A percentile compares a stretch with the other conserved stretches of the same genome.
Conservation (phyloP, 202 grass and related monocot species). For the Panicum hallii region DNA sequence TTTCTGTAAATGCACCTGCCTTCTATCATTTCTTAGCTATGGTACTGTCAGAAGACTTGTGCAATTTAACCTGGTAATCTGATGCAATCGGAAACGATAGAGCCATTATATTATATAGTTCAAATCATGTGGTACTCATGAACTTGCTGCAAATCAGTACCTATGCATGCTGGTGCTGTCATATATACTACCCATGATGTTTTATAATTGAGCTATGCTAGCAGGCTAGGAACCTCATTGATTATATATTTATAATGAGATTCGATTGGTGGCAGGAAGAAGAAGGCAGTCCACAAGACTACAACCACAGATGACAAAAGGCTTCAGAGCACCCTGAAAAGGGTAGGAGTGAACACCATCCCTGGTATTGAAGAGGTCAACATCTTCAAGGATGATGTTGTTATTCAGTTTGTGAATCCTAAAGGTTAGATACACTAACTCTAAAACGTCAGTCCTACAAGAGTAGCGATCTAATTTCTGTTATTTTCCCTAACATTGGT, state of each 20-base stretch:
- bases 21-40: conserved; percentile 5
- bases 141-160: background rate
- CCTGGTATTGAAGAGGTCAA: conserved; percentile 98
- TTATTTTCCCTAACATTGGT: conserved; percentile 39
- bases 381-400: conserved; percentile 98
- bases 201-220: background rate
- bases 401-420: conserved; percentile 95
- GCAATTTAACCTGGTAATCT: background rate
- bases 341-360: conserved; percentile 88
- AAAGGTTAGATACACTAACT: conserved; percentile 68
- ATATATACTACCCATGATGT: conserved; percentile 9
- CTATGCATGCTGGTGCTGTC: background rate
- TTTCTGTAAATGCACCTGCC: background rate
- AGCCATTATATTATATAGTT: background rate
- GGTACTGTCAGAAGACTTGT: background rate
- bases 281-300: conserved; percentile 99
- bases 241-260: conserved; percentile 25
- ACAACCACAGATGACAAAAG: conserved; percentile 97
- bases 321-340: conserved; percentile 96
- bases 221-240: background rate
- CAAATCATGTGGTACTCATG: background rate
- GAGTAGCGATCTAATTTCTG: conserved; percentile 5
- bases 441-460: background rate
- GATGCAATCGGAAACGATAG: background rate
- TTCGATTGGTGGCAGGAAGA: conserved; percentile 75